Evolutionary conservation across 2,329 filamentous ascomycete species (phyloP), one percentile per base, ranked within the genome.

Genomic region (Coniochaeta sp.): DNA sequence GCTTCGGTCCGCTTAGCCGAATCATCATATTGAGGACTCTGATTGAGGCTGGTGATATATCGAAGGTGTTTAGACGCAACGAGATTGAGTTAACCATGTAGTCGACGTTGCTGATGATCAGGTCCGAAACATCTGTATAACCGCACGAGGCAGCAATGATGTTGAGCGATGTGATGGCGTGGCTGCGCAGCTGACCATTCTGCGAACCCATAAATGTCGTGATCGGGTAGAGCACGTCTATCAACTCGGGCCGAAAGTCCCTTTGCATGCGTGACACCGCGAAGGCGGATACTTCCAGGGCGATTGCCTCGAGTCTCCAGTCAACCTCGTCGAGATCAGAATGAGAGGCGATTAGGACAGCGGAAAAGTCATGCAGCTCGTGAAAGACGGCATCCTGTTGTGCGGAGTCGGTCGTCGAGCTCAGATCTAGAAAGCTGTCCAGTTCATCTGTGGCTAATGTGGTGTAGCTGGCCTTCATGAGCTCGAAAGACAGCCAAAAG

Each of bases 1-100:
- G 73, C 8, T 81, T 81, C 1, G 92, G 87, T 0, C 95, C 95
- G 19, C 92, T 91, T 16, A 99, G 81, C 28, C 85, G 87, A 62
- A 98, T 87, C 90, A 98, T 96, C 93, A 99, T 97, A 7, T 89
- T 82, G 56, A 99, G 75, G 1, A 98, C 95, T 65, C 93, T 89
- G 2, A 93, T 92, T 3, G 91, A 92, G 63, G 96, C 90, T 1
- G 93, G 93, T 0, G 92, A 93, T 58, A 98, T 88, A 64, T 97
- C 92, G 64, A 97, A 91, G 0, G 90, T 91, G 67, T 96, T 97
- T 8, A 99, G 82, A 63, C 92, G 90, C 62, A 98, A 75, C 0
- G 90, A 91, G 17, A 99, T 86, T 0, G 95, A 91, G 69, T 98
- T 98, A 62, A 98, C 88, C 74, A 99, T 89, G 71, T 99, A 99